Evolutionary conservation across 257 asterid genomes (phyloP), one percentile per base, ranked within the genome.

Genomic region (Penstemon eatonii): DNA sequence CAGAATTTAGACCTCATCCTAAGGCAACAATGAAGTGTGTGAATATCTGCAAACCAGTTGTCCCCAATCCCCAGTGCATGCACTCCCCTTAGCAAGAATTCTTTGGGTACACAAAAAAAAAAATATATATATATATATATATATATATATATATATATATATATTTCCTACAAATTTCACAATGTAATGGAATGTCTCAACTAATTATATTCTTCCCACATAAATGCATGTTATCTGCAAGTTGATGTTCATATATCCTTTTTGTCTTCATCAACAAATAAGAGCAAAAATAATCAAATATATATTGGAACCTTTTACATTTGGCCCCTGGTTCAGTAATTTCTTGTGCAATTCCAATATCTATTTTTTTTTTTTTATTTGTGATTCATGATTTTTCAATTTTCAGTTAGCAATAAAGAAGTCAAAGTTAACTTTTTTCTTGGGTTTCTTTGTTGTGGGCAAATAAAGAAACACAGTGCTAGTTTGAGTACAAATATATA

Each of bases 31-130:
- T 59, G 6, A 36, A 33, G 12, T 38, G 1, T 60, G 65, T 60
- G 65, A 60, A 60, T 60, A 6, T 60, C 65, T 60, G 50, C 65
- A 4, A 12, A 5, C 3, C 41, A 39, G 50, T 60, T 60, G 65
- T 60, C 65, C 19, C 50, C 65, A 40, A 39, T 49, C 65, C 19
- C 50, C 65, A 40, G 40, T 49, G 39, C 11, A 60, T 60, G 25
- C n/a, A 60, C 37, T 6, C 6, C 4, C 5, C 12, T 25, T 25
- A 58, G 25, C 6, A 39, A n/a, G 13, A 12, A 6, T 8, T 25
- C 4, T 10, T 60, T 15, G 25, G 42, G 44, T 18, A 60, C 65
- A 41, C 44, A 41, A 12, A 60, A 38, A 60, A 5, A 44, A 33
- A 60, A 60, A n/a, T 46, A n/a, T n/a, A n/a, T n/a, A n/a, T n/a